Base-by-base conservation (phyloP, 1,284 basidiomycete species). In the Rugiboletus extremiorientalis region DNA sequence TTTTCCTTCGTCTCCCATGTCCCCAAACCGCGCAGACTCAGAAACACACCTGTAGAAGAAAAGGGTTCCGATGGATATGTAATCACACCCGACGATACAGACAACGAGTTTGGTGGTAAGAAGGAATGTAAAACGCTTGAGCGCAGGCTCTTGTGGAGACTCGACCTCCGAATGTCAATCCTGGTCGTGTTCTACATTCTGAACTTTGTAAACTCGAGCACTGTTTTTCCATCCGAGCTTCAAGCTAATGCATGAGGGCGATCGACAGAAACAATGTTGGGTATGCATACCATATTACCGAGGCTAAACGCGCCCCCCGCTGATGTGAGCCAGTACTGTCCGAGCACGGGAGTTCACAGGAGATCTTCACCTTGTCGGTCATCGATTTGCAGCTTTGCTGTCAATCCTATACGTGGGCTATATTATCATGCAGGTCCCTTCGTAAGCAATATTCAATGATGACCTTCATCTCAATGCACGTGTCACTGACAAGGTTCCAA, bases 351-450 rank as follows among this genome's bases (percentile, higher is more conserved):
- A 65, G n/a, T 43, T 71, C n/a, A 46, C 58, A 16, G 34, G 55
- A 2, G 65, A 67, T 38, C 61, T 70, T 28, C 58, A 63, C 45
- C 58, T 72, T 37, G 42, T 55, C 56, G 84, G 81, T 34, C 75
- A 79, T 59, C 71, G 85, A 65, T 91, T 89, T 65, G 79, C 84
- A 16, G 91, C 90, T 0, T 74, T 90, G 12, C 69, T 93, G 42
- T 86, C 84, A 27, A 86, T 92, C 59, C 78, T 92, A 43, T 92
- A 89, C 66, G 86, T 90, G 27, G 84, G 82, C 25, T 85, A 86
- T 65, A 84, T 85, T 59, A 68, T 83, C 53, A 82, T 85, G 80
- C 84, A 85, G 64, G 77, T 84, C n/a, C 81, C 80, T 12, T 81
- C 80, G 59, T 71, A 43, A 55, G 59, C 7, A 34, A 11, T 11